These are phyloP conservation scores for Kondoa subrosea DNA, from an alignment of 768 basidiomycete species.

Conservation along the genomic window DNA sequence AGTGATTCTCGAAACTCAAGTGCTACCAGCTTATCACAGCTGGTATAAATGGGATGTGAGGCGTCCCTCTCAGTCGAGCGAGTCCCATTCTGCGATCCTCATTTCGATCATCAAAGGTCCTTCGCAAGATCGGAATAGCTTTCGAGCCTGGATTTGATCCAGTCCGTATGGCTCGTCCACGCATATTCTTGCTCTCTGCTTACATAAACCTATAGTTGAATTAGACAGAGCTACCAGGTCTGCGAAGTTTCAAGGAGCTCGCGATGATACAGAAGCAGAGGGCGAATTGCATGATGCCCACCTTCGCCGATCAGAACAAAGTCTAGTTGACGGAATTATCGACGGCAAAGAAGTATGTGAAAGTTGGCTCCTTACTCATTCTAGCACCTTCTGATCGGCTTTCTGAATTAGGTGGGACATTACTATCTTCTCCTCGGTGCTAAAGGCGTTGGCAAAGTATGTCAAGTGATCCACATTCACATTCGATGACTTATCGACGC, in stretches of 20 bases:
- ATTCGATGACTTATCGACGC: conserved; percentile 15
- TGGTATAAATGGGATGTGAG: background rate
- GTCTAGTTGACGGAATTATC: conserved; percentile 7
- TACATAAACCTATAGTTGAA: background rate
- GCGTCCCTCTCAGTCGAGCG: background rate
- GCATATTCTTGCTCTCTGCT: too few species aligned
- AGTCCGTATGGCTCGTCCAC: too few species aligned
- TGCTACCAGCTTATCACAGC: background rate
- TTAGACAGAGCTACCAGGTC: background rate
- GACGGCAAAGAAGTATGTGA: conserved; percentile 7
- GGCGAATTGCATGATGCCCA: conserved; percentile 9
- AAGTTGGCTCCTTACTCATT: too few species aligned
- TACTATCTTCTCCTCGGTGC: conserved; percentile 19
- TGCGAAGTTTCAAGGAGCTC: background rate
- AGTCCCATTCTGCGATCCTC: too few species aligned
- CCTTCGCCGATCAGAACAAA: conserved; percentile 15
- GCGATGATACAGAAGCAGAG: background rate
- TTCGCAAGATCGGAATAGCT: background rate
- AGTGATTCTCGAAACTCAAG: too few species aligned
- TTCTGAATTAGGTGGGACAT: too few species aligned
- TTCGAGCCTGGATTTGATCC: background rate
- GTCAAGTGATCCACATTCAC: background rate
- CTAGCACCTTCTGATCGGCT: too few species aligned
- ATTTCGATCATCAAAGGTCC: background rate
- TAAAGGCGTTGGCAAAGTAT: conserved; percentile 9